Evolutionary conservation across 2,329 filamentous ascomycete genomes (phyloP), one percentile per base, ranked within the genome.

Genomic region (Byssoonygena ceratinophila): DNA sequence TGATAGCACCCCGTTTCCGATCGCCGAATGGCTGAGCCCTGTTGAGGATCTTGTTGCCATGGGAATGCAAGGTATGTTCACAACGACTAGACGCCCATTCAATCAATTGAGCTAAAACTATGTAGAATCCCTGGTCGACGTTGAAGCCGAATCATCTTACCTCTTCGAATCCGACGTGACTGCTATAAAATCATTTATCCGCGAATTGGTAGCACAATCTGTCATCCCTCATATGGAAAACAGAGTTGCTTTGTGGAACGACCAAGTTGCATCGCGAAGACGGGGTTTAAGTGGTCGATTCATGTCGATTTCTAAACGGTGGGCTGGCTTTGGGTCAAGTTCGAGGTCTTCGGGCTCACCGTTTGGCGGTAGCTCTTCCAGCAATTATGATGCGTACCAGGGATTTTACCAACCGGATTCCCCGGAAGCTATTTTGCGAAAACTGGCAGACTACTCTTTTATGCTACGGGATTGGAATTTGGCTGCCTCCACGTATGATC

Each of bases 391-490:
- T 66, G 70, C 77, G 34, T 68, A 81, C 5, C 77, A 80, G 59
- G 89, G 89, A 1, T 94, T 87, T 65, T 98, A 97, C 68, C 77
- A 79, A 23, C 84, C 87, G 0, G 88, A 94, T 57, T 75, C 85
- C 0, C 83, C 89, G 0, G 94, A 98, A 72, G 90, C 91, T 2
- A 79, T 92, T 46, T 87, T 98, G 80, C 83, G 92, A 32, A 94
- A 94, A 64, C 74, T 98, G 46, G 92, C 87, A 40, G 92, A 98
- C 66, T 97, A 91, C 69, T 84, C 89, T 9, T 94, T 98, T 63
- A 96, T 98, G 90, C 77, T 98, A 34, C 81, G 92, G 29, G 94
- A 98, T 68, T 98, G 85, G 82, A 96, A 94, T 68, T 74, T 98
- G 32, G 87, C 92, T 8, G 81, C 92, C 60, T 89, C 85, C 11